Evolutionary conservation across 2,329 filamentous ascomycete genomes (phyloP).

Genomic region (Podosphaera leucotricha): DNA sequence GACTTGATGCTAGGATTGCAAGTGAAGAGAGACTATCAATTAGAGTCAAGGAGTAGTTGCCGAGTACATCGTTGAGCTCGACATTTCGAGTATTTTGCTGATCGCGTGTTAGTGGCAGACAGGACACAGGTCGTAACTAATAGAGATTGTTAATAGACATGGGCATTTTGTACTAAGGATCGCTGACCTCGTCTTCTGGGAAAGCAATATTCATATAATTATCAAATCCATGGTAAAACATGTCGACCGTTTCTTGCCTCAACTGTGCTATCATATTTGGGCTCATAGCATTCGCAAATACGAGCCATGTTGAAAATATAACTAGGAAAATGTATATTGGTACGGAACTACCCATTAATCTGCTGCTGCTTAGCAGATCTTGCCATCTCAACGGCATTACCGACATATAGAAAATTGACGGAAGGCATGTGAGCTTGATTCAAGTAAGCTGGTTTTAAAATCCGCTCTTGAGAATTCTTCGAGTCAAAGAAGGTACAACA

Average conservation of each 20-base stretch:
- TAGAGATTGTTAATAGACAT: conserved; percentile 1
- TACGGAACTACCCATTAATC: conserved; percentile 4
- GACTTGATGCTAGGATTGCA: conserved; percentile 67
- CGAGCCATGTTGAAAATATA: conserved; percentile 10
- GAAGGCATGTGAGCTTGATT: conserved; percentile 16
- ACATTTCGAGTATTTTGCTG: conserved; percentile 54
- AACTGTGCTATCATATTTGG: conserved; percentile 29
- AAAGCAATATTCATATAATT: conserved; percentile 91
- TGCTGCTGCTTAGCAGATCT: conserved; percentile 9
- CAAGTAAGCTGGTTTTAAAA: neutral
- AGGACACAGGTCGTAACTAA: conserved; percentile 65
- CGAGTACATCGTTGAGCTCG: conserved; percentile 82
- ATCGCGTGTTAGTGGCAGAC: conserved; percentile 65
- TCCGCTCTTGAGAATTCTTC: neutral
- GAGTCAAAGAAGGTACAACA: neutral
- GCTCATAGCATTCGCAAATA: conserved; percentile 22
- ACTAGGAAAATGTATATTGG: conserved; percentile 11
- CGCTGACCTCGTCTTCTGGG: conserved; percentile 66
- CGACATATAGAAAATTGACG: conserved; percentile 9
- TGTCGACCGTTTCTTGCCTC: conserved; percentile 39
- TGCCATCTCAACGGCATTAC: conserved; percentile 17
- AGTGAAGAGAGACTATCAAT: conserved; percentile 90
- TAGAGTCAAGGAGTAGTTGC: conserved; percentile 88
- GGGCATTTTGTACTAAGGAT: neutral
- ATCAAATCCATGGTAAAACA: conserved; percentile 94